phyloP scores from a whole-genome alignment of 1,284 basidiomycete species.

The Ceratobasidium sp. region DNA sequence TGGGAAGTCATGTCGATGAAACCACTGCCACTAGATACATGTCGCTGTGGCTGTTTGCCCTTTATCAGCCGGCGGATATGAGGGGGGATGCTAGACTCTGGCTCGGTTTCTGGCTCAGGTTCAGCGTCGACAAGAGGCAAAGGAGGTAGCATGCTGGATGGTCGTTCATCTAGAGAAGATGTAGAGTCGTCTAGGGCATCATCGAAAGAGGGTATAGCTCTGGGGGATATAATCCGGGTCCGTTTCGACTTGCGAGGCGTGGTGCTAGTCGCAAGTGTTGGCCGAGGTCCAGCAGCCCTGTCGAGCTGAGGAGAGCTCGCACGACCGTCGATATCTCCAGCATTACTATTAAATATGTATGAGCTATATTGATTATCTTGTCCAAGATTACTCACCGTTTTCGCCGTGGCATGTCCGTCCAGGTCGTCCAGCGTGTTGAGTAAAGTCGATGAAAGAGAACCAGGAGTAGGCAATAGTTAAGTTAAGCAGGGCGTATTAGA shows the following conservation, averaged over 20 bases:
- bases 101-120: background rate
- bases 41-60: conserved; percentile 16
- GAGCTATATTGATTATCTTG: background rate
- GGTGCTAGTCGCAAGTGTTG: background rate
- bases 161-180: conserved; percentile 20
- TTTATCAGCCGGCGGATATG: background rate
- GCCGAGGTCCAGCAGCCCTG: background rate
- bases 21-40: conserved; percentile 17
- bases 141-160: background rate
- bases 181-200: conserved; percentile 11
- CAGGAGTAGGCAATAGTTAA: background rate
- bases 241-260: conserved; percentile 19
- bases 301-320: conserved; percentile 10
- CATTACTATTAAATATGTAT: background rate
- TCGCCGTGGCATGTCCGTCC: background rate
- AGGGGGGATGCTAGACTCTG: background rate
- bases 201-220: background rate
- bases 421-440: no score
- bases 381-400: background rate
- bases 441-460: no score
- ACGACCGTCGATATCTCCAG: conserved; percentile 18
- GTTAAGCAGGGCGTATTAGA: background rate
- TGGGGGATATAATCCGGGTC: conserved; percentile 14
- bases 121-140: background rate
- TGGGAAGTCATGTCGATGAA: conserved; percentile 33